phyloP scores from a whole-genome alignment of 2,329 filamentous ascomycete species.

The Nemania diffusa region DNA sequence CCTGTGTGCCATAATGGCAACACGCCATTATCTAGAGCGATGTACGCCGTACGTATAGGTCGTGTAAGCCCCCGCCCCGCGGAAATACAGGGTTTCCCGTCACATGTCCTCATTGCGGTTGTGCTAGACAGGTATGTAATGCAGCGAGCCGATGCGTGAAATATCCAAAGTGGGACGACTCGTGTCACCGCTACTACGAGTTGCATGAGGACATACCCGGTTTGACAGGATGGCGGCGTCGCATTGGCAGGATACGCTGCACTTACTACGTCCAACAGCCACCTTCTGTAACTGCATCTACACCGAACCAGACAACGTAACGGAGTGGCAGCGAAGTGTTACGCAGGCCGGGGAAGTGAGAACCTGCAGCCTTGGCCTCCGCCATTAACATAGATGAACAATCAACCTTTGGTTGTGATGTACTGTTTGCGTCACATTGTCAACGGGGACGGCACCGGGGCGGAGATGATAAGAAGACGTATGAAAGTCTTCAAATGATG shows the following conservation, averaged over 20 bases:
- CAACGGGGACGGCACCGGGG: too few species aligned
- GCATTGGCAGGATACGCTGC: conserved; percentile 4
- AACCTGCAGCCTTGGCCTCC: neutral
- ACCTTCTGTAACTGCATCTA: neutral
- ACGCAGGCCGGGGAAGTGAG: neutral
- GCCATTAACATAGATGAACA: too few species aligned
- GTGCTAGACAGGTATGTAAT: neutral
- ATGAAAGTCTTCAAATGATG: neutral
- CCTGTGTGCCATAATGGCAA: conserved; percentile 33
- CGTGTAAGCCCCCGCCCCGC: neutral
- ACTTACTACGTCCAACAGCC: neutral
- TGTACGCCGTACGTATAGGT: neutral
- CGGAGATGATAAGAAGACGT: neutral
- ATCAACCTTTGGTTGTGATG: too few species aligned
- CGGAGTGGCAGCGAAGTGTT: neutral
- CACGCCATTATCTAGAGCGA: conserved; percentile 19
- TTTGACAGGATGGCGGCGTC: neutral
- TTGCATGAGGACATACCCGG: conserved; percentile 2
- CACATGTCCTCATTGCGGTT: neutral
- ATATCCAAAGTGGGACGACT: neutral
- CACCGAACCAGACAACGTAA: neutral
- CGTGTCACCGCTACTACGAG: conserved; percentile 7
- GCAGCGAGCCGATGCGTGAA: neutral
- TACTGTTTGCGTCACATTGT: too few species aligned
- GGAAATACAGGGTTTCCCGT: conserved; percentile 17